Evolutionary conservation across 441 rosid species (phyloP).

Genomic region (Raphanus hybrid): DNA sequence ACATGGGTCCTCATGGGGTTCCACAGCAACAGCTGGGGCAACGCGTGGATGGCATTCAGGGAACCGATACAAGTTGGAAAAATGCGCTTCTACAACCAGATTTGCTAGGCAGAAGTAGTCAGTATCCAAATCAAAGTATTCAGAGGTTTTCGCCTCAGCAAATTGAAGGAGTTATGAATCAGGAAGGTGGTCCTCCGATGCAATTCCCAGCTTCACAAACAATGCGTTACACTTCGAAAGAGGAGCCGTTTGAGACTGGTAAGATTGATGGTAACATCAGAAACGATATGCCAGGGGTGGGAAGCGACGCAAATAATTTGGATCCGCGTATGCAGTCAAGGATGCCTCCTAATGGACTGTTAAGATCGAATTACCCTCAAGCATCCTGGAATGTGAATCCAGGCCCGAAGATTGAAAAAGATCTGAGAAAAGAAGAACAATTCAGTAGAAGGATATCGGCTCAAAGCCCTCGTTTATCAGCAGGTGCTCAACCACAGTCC

Average conservation of each 20-base stretch:
- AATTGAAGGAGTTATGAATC: slow-evolving; percentile 77
- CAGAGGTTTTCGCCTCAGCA: slow-evolving; percentile 78
- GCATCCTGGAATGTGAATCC: slow-evolving; percentile 66
- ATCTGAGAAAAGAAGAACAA: slow-evolving; percentile 82
- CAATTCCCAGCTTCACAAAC: slow-evolving; percentile 60
- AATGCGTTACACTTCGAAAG: slow-evolving; percentile 69
- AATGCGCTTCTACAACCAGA: slow-evolving; percentile 63
- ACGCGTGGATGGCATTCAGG: slow-evolving; percentile 64
- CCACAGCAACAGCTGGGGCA: slow-evolving; percentile 71
- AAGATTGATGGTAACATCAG: slow-evolving; percentile 62
- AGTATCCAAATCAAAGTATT: slow-evolving; percentile 58
- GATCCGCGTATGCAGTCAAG: slow-evolving; percentile 72
- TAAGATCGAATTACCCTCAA: slow-evolving; percentile 70
- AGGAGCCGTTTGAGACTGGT: slow-evolving; percentile 79
- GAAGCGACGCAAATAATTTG: slow-evolving; percentile 63
- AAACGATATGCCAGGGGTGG: slow-evolving; percentile 57
- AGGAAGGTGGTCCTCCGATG: slow-evolving; percentile 58
- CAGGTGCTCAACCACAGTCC: slow-evolving; percentile 86
- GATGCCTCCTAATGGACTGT: slow-evolving; percentile 58
- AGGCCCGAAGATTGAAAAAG: slow-evolving; percentile 67
- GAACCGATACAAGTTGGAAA: slow-evolving; percentile 77
- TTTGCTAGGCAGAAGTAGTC: slow-evolving; percentile 70
- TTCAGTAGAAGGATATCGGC: slow-evolving; percentile 72
- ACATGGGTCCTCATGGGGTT: slow-evolving; percentile 63
- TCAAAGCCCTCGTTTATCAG: slow-evolving; percentile 88